Percentiles rank a stretch among this genome's conserved stretches.
phyloP scores from a whole-genome alignment of 225 moss, liverwort and hornwort genomes.

The Pseudisothecium myosuroides region DNA sequence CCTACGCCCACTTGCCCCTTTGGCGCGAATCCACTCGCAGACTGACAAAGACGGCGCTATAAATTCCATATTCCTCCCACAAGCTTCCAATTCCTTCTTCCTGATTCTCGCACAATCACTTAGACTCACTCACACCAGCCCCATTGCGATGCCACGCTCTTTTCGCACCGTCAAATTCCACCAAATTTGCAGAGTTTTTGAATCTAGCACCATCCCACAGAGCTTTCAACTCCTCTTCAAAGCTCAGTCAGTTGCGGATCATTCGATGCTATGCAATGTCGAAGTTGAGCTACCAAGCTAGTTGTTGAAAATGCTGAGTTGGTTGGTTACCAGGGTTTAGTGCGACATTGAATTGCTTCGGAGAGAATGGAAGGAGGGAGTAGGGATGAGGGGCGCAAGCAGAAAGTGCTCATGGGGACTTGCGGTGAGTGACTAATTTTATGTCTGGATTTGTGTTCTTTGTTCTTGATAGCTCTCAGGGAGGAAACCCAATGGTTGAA shows the following conservation, averaged over 20 bases:
- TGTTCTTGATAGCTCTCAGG: background rate
- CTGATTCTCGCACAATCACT: background rate
- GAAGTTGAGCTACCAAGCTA: background rate
- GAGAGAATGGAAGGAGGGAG: conserved; percentile 10
- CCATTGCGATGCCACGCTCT: background rate
- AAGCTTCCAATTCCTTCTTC: too few relatives aligned
- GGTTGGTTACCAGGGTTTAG: background rate
- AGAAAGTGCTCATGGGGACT: conserved; percentile 50
- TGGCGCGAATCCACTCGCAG: background rate
- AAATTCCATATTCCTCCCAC: background rate
- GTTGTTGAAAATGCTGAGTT: background rate
- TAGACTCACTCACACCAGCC: background rate
- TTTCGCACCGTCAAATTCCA: background rate
- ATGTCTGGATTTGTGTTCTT: background rate
- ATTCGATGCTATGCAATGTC: background rate
- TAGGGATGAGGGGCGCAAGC: conserved; percentile 25
- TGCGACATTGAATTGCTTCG: background rate
- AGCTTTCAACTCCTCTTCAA: background rate
- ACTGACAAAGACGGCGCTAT: background rate
- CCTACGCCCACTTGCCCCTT: background rate
- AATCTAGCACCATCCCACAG: background rate
- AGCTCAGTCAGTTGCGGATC: background rate
- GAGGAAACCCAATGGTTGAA: background rate
- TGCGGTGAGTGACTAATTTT: conserved; percentile 15
- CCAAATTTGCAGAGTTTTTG: background rate